Evolutionary conservation across 2,329 filamentous ascomycete species (phyloP).

Genomic region (Monascus ruber): DNA sequence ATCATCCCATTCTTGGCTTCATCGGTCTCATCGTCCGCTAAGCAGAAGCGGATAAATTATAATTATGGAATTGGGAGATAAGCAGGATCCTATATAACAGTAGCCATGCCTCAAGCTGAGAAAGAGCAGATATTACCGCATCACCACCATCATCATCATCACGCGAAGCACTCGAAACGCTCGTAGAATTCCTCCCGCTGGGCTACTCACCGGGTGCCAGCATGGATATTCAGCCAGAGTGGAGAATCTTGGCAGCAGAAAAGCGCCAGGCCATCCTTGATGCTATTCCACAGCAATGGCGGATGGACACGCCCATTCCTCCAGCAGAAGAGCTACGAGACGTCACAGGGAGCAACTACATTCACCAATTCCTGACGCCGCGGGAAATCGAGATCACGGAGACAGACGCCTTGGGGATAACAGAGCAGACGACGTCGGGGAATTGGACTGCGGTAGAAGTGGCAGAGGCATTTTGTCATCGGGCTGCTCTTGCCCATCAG

Average conservation of each 20-base stretch:
- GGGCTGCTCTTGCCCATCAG: constrained; percentile 48
- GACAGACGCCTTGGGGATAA: constrained; percentile 46
- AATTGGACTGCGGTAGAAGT: constrained; percentile 47
- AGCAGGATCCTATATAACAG: too few relatives aligned
- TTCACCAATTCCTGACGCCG: constrained; percentile 43
- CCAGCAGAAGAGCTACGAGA: constrained; percentile 42
- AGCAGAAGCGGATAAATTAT: too few relatives aligned
- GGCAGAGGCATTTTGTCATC: constrained; percentile 45
- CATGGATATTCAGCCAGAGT: constrained; percentile 22
- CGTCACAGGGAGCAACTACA: constrained; percentile 42
- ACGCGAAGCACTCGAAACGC: too few relatives aligned
- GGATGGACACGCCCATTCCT: constrained; percentile 35
- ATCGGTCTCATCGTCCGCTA: too few relatives aligned
- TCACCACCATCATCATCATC: too few relatives aligned
- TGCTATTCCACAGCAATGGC: constrained; percentile 48
- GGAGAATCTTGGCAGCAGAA: constrained; percentile 39
- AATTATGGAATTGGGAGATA: too few relatives aligned
- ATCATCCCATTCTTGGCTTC: too few relatives aligned
- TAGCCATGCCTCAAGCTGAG: too few relatives aligned
- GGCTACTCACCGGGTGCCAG: neutral
- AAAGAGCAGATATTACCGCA: too few relatives aligned
- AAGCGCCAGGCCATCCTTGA: constrained; percentile 45
- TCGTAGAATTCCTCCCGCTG: too few relatives aligned
- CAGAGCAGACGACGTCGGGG: constrained; percentile 42
- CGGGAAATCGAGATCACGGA: constrained; percentile 51